Evolutionary conservation across 139 green algal species (phyloP).

Genomic region (Chlamydomonas urium): DNA sequence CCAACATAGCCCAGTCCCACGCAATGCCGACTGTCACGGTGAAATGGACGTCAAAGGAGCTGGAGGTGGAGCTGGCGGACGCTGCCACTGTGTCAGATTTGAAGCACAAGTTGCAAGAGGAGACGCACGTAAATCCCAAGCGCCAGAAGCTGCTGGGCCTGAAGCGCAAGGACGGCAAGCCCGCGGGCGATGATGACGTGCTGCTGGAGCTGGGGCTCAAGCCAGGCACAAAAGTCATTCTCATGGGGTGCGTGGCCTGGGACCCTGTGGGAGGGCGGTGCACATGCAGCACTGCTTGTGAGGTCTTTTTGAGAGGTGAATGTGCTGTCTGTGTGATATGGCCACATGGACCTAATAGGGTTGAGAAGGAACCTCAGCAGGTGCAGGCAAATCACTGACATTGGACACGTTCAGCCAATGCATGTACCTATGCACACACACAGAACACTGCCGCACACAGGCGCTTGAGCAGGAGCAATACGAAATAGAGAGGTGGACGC

Average conservation of each 20-base stretch:
- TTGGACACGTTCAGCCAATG: no score
- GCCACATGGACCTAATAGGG: no score
- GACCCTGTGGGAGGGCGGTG: conserved; percentile 12
- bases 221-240: conserved; percentile 66
- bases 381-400: no score
- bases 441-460: not conserved
- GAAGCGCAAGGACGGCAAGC: conserved; percentile 60
- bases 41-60: conserved; percentile 11
- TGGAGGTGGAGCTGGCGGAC: not conserved
- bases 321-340: conserved; percentile 2
- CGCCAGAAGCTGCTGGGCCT: conserved; percentile 71
- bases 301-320: not conserved
- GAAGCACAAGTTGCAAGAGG: conserved; percentile 12
- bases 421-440: not conserved
- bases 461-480: not conserved
- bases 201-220: conserved; percentile 60
- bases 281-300: not conserved
- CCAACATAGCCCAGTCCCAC: no score
- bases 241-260: conserved; percentile 60
- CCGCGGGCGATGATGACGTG: conserved; percentile 40
- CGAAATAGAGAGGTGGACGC: no score
- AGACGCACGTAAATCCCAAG: conserved; percentile 14
- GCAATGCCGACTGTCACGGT: no score
- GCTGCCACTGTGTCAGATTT: conserved; percentile 15
- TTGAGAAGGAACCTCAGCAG: no score